These are phyloP conservation scores for Ilyonectria sp. DNA, from an alignment of 2,329 filamentous ascomycete species.

Conservation along the genomic window DNA sequence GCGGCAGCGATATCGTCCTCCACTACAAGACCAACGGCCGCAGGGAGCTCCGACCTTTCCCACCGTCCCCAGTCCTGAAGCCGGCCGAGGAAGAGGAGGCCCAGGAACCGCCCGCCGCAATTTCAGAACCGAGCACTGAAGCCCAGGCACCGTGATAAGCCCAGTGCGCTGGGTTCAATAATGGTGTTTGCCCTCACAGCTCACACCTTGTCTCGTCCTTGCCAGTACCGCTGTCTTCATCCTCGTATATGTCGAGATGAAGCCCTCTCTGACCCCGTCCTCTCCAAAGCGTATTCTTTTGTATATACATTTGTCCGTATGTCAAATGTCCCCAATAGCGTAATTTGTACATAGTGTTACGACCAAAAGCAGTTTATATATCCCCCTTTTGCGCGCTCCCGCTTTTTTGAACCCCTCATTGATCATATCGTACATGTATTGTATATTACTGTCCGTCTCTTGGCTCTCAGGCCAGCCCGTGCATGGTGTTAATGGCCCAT, in stretches of 20 bases:
- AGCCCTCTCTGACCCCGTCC: conserved; percentile 13
- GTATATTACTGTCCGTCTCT: conserved; percentile 16
- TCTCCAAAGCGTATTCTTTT: conserved; percentile 32
- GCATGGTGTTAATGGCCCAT: conserved; percentile 84
- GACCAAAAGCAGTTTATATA: conserved; percentile 39
- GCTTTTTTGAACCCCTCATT: conserved; percentile 30
- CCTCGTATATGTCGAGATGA: conserved; percentile 33
- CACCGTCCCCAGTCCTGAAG: conserved; percentile 37
- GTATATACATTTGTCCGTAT: conserved; percentile 46
- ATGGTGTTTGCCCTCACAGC: neutral
- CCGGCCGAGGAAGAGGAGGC: conserved; percentile 41
- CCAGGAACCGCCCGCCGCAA: conserved; percentile 32
- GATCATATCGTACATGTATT: conserved; percentile 38
- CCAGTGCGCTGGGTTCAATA: neutral
- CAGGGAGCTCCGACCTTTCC: conserved; percentile 70
- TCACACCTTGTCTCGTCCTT: neutral
- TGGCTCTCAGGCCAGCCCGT: conserved; percentile 29
- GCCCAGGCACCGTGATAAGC: conserved; percentile 20
- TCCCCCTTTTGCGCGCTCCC: conserved; percentile 19
- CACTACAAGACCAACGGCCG: conserved; percentile 94
- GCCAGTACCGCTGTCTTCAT: conserved; percentile 3
- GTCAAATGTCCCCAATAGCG: conserved; percentile 36
- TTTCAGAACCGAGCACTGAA: conserved; percentile 37
- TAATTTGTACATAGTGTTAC: conserved; percentile 45
- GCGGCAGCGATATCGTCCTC: conserved; percentile 91